Percentiles rank a stretch among this genome's conserved stretches.
Evolutionary conservation across 1,284 basidiomycete genomes (phyloP).

Genomic region (Flammula alnicola): DNA sequence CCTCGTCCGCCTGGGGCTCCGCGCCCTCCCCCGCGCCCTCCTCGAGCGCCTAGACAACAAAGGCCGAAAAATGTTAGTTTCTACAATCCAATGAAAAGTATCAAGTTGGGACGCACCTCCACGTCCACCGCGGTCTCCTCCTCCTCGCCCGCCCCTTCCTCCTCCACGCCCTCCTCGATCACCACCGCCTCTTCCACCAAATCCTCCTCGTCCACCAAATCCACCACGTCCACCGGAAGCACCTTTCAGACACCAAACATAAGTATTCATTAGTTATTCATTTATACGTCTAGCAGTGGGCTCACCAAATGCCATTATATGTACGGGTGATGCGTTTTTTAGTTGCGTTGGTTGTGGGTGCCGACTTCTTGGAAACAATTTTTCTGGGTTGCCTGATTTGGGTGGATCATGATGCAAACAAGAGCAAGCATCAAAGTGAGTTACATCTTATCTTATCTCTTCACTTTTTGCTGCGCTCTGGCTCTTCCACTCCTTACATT

Average conservation of each 20-base stretch:
- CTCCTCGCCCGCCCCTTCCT: constrained; percentile 30
- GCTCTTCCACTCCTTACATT: no score
- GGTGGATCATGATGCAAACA: constrained; percentile 25
- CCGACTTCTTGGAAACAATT: constrained; percentile 20
- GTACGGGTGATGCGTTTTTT: constrained; percentile 19
- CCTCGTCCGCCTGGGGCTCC: constrained; percentile 31
- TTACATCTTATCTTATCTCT: constrained; percentile 26
- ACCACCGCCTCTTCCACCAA: constrained; percentile 39
- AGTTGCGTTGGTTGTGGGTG: constrained; percentile 20
- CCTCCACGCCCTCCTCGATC: constrained; percentile 30
- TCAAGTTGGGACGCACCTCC: constrained; percentile 30
- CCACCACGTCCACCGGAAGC: constrained; percentile 60
- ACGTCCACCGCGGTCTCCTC: constrained; percentile 34
- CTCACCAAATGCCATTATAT: constrained; percentile 33
- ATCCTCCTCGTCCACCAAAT: constrained; percentile 47
- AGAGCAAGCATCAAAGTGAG: constrained; percentile 22
- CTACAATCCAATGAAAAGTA: not conserved
- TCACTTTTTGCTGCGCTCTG: no score
- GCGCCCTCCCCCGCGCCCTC: constrained; percentile 21
- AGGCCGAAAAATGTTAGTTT: constrained; percentile 1
- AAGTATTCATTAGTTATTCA: not conserved
- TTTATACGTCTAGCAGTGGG: not conserved
- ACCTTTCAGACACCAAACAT: no score
- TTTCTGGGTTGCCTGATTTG: constrained; percentile 23
- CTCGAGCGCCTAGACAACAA: constrained; percentile 26